These are phyloP conservation scores for Aleurites moluccanus DNA, from an alignment of 441 rosid species.

Conservation along the genomic window DNA sequence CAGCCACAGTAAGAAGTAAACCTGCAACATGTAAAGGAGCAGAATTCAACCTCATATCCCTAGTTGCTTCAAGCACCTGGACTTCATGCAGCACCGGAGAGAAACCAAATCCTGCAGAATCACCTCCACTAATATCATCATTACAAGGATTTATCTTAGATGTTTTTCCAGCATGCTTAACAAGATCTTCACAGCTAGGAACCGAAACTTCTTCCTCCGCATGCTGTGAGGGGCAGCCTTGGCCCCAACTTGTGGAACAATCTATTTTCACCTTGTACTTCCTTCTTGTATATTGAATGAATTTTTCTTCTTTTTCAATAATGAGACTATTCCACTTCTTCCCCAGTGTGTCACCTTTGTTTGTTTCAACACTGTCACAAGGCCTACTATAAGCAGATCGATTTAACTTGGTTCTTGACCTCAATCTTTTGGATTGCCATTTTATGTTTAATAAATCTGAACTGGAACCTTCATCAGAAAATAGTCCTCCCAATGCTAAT, in stretches of 20 bases:
- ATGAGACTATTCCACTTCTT: constrained; percentile 30
- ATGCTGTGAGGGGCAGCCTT: constrained; percentile 22
- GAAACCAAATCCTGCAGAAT: constrained; percentile 19
- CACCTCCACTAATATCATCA: constrained; percentile 11
- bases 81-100: constrained; percentile 37
- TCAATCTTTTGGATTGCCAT: constrained; percentile 76
- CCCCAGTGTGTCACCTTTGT: constrained; percentile 27
- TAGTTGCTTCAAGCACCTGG: constrained; percentile 34
- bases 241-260: constrained; percentile 34
- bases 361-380: constrained; percentile 39
- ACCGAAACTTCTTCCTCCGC: constrained; percentile 31
- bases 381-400: constrained; percentile 33
- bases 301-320: constrained; percentile 48
- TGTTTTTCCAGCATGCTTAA: constrained; percentile 19
- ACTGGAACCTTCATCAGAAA: constrained; percentile 44
- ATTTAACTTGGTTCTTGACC: constrained; percentile 59
- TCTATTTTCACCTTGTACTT: constrained; percentile 52
- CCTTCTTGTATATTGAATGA: constrained; percentile 84
- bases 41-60: constrained; percentile 28
- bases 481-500: constrained; percentile 67
- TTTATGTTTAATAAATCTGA: constrained; percentile 49
- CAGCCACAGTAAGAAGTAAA: constrained; percentile 26
- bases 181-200: constrained; percentile 23
- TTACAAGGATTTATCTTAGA: constrained; percentile 18
- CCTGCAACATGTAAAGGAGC: constrained; percentile 32